These are phyloP conservation scores for Dioszegia crocea DNA, from an alignment of 768 basidiomycete genomes.

Conservation along the genomic window DNA sequence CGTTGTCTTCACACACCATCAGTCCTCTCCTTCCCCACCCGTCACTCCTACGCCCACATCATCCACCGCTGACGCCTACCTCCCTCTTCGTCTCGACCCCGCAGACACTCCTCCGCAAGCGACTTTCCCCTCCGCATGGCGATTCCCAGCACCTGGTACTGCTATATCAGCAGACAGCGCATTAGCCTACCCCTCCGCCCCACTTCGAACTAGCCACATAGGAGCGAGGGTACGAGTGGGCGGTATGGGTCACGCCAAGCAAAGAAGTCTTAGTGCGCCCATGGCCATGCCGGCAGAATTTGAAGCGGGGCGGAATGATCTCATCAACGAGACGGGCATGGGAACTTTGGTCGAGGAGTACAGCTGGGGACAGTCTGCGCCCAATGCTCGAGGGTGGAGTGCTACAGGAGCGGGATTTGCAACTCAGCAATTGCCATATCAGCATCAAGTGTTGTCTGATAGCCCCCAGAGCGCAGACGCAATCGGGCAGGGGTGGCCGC, in stretches of 20 bases:
- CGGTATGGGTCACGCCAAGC: constrained; percentile 2
- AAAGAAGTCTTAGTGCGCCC: constrained; percentile 2
- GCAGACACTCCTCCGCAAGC: background rate
- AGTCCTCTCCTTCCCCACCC: background rate
- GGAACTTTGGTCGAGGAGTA: background rate
- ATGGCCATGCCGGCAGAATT: constrained; percentile 6
- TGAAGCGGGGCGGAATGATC: background rate
- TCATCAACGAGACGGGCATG: background rate
- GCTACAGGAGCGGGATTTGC: background rate
- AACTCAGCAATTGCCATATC: background rate
- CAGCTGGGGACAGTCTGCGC: background rate
- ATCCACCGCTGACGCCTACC: background rate
- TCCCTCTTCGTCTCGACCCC: background rate
- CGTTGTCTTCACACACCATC: background rate
- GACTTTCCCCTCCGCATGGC: background rate
- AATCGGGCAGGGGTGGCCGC: no score
- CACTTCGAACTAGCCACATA: background rate
- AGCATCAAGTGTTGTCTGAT: no score
- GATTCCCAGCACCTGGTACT: background rate
- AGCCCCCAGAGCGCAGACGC: no score
- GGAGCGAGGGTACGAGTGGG: background rate
- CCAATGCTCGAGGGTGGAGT: background rate
- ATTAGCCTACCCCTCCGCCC: background rate
- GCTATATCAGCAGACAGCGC: background rate
- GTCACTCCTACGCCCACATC: background rate